phyloP scores from a whole-genome alignment of 2,329 filamentous ascomycete genomes.

The Hymenoscyphus salicellus region DNA sequence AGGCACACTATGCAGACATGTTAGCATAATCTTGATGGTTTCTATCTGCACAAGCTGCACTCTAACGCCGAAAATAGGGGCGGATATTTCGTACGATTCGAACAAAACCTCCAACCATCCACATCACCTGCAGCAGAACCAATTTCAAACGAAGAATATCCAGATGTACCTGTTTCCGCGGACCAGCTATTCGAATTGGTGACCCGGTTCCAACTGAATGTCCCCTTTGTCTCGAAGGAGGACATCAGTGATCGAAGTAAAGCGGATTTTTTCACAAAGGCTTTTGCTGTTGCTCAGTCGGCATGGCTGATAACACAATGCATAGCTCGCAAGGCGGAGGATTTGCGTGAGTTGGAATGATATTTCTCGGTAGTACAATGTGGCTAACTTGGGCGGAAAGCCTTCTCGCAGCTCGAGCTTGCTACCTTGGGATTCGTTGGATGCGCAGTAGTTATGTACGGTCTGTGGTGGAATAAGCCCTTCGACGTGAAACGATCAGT shows the following conservation, averaged over 20 bases:
- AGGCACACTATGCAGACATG: background rate
- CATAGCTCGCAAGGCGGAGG: background rate
- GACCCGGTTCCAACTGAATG: background rate
- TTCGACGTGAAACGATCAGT: constrained; percentile 11
- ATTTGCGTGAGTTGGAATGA: background rate
- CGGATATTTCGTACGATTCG: background rate
- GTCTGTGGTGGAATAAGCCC: constrained; percentile 13
- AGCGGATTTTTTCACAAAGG: constrained; percentile 8
- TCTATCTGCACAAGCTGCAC: background rate
- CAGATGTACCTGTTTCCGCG: background rate
- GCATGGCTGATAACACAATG: constrained; percentile 12
- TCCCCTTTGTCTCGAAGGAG: background rate
- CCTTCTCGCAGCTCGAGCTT: constrained; percentile 5
- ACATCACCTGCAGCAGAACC: background rate
- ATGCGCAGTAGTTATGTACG: constrained; percentile 11
- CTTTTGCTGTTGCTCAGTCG: constrained; percentile 10
- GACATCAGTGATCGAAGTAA: constrained; percentile 4
- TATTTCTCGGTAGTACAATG: no score
- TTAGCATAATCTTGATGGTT: background rate
- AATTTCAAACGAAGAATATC: background rate
- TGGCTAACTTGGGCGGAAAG: background rate
- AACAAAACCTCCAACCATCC: background rate
- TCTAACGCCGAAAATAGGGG: no score
- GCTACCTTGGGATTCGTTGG: constrained; percentile 9
- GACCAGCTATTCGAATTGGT: background rate